Evolutionary conservation across 192 early-diverging fungal species (phyloP).

Genomic region (Chytriomyces confervae): DNA sequence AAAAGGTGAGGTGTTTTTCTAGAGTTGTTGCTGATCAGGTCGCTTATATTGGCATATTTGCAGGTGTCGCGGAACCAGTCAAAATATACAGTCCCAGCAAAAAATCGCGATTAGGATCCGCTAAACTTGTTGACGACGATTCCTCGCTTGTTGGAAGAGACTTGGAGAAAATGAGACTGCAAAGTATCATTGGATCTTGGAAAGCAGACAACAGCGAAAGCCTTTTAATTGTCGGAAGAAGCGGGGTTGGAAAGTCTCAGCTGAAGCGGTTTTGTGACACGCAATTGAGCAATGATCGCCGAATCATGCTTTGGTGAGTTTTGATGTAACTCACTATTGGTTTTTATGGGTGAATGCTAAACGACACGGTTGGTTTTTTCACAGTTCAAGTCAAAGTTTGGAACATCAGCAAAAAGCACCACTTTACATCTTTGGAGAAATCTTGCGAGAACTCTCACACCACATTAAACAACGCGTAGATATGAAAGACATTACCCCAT

Average conservation of each 20-base stretch:
- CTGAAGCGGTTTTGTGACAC: conserved; percentile 13
- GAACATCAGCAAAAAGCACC: conserved; percentile 35
- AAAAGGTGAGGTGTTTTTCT: background rate
- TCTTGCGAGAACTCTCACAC: conserved; percentile 28
- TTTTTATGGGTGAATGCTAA: background rate
- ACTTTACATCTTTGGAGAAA: conserved; percentile 30
- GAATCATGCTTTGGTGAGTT: conserved; percentile 16
- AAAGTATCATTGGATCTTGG: conserved; percentile 11
- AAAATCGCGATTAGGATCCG: background rate
- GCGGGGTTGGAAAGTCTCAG: conserved; percentile 30
- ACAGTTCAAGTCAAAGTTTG: conserved; percentile 24
- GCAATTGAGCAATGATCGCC: background rate
- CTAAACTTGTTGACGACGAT: conserved; percentile 9
- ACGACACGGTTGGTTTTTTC: too few species aligned
- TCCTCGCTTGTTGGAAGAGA: conserved; percentile 13
- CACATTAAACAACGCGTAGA: conserved; percentile 21
- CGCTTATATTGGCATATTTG: background rate
- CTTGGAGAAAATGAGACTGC: conserved; percentile 12
- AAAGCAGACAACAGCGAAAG: conserved; percentile 3
- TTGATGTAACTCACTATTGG: too few species aligned
- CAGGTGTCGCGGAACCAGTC: conserved; percentile 17
- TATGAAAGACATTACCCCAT: conserved; percentile 19
- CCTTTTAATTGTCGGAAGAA: conserved; percentile 20
- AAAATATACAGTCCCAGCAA: conserved; percentile 22
- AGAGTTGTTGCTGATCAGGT: background rate